Base-by-base conservation (phyloP, 148 eudicot genomes). In the Vaccinium vitisidaea region DNA sequence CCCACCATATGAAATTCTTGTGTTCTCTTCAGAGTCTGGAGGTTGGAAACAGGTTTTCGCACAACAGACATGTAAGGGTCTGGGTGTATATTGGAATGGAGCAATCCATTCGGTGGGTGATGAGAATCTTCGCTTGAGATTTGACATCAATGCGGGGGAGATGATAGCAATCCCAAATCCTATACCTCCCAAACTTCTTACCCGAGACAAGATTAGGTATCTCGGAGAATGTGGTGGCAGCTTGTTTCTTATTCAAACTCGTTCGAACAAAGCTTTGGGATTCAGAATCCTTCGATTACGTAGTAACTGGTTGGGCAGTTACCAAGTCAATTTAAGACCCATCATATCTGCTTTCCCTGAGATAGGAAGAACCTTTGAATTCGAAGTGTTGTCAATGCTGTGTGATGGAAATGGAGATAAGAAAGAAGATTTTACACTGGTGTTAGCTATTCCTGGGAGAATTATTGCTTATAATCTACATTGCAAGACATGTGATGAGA, bases 151-250 rank as follows among this genome's bases (percentile, higher is more conserved):
- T 8, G 30, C 75, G 0, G 83, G 65, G 25, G 69, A 63, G 75
- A 19, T 81, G 30, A 63, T 43, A 61, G 83, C 4, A 12, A 80
- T 25, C 23, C 82, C 18, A 21, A 19, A 59, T 32, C 21, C 30
- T 6, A 1, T 7, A 23, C 32, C 8, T 0, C 82, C 82, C 39
- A 61, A 61, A 36, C 21, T 80, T 12, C 25, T 80, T 80, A 5
- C 7, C 15, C 18, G 0, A 3, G 83, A 81, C n/a, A 81, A 23
- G 54, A 65, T 27, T 65, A 32, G 14, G 56, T 63, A 81, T 48
- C 14, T 81, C 25, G 83, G 83, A 63, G 83, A 48, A 65, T 18
- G 83, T 43, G 50, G 30, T 70, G 75, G 83, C 19, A 36, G 2
- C 1, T 65, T 81, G 55, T 19, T 81, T 63, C 83, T 81, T 49